Evolutionary conservation across 306 rosid genomes (phyloP), one percentile per base, ranked within the genome.

Genomic region (Elaeagnus macrophylla): DNA sequence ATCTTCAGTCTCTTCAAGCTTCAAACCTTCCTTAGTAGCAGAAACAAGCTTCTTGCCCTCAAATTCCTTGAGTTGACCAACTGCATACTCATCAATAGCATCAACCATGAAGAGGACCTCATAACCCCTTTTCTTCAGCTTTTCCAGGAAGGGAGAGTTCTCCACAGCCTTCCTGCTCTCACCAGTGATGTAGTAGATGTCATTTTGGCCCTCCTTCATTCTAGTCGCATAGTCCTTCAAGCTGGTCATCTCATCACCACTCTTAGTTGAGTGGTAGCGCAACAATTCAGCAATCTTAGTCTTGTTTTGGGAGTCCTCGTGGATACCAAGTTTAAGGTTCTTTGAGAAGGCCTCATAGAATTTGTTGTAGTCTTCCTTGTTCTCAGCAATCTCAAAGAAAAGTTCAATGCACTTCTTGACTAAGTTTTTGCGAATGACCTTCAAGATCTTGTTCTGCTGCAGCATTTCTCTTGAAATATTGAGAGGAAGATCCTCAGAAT

Each of bases 401-500:
- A 89, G 69, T 64, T 89, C 97, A 12, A 85, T 48, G 67, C 97
- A 89, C 68, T 89, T 86, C 82, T 89, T 89, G 0, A 89, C 95
- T 73, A 89, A 66, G 67, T 89, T 89, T 75, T 89, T 89, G 38
- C 97, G 69, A 57, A 89, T 89, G 60, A 89, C 95, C 79, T 89
- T 89, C 6, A 89, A 61, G 60, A 89, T 89, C 75, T 89, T 89
- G 78, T 89, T 89, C 69, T 89, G 97, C 72, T 89, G 97, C 55
- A 89, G 67, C 84, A 2, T 89, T 51, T 89, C 97, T 52, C 97
- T 77, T 0, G 97, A 89, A 16, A 89, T 89, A 73, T 89, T 89
- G 47, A 89, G 88, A 0, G 97, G 95, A 35, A 86, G 97, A 54
- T 89, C 97, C 79, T 89, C 97, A 39, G 97, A 89, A 64, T 89